Evolutionary conservation across 2,329 filamentous ascomycete species (phyloP), one percentile per base, ranked within the genome.

Genomic region (Hysterium pulicare): DNA sequence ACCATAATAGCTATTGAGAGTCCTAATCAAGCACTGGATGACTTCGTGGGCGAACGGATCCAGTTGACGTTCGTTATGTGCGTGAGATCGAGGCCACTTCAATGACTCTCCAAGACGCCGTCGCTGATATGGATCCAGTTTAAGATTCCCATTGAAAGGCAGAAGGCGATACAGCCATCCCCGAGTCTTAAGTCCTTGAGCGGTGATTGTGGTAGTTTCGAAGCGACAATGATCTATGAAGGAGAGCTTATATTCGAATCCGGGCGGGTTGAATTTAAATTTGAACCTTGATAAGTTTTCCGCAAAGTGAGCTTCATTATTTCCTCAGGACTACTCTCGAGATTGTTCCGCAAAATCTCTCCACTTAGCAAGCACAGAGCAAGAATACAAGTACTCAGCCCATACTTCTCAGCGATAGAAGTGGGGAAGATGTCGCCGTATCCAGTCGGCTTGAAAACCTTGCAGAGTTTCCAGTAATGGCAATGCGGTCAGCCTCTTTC

Each of bases 141-240:
- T 28, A 13, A 28, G 24, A 28, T 28, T 7, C 8, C 13, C 13
- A 13, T 13, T 28, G 24, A 28, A 7, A 8, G 24, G 24, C 7
- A 28, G 24, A 13, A 28, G 24, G 7, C 13, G 8, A 28, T 28
- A 28, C 13, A 28, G 13, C 24, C 24, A 28, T 13, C 24, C 24
- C 24, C 13, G 24, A 28, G 24, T 13, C 13, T 28, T 13, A 13
- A 28, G 8, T 13, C 24, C 24, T 28, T 28, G 24, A 13, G 24
- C 8, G 13, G 24, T 28, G 13, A 28, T 28, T 13, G 8, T 7
- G 7, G 7, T 28, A 8, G 13, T 13, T 28, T 28, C 13, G 24
- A 56, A 33, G 9, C 53, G 48, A 33, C 51, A 56, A 16, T 43
- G 44, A 30, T 51, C 38, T 31, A 52, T 48, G 16, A 50, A 56